phyloP scores from a whole-genome alignment of 371 early-diverging fungal genomes.

The Mortierella sp. region DNA sequence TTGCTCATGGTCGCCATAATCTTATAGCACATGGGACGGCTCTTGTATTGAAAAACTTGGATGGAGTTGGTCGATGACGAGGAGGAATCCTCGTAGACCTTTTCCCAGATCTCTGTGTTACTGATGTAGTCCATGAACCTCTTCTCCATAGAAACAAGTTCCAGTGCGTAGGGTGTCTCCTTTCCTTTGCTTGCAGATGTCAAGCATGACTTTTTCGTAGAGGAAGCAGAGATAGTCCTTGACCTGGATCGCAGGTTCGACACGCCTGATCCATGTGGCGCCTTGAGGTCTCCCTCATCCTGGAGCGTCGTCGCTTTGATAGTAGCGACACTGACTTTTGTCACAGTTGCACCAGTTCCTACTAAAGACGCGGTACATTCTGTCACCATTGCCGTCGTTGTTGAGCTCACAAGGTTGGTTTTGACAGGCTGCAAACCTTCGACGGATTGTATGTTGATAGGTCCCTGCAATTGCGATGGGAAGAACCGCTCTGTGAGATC shows the following conservation, averaged over 20 bases:
- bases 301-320: constrained; percentile 10
- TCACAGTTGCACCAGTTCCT: constrained; percentile 3
- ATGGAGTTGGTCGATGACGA: constrained; percentile 45
- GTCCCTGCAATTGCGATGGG: constrained; percentile 3
- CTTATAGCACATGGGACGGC: constrained; percentile 61
- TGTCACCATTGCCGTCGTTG: background rate
- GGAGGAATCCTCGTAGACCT: constrained; percentile 43
- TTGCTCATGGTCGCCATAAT: constrained; percentile 55
- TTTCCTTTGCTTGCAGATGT: background rate
- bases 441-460: constrained; percentile 12
- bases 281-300: constrained; percentile 4
- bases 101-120: constrained; percentile 52
- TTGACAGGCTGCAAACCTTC: constrained; percentile 22
- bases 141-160: constrained; percentile 38
- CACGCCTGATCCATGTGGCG: background rate
- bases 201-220: background rate
- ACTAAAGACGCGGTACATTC: constrained; percentile 7
- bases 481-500: constrained; percentile 23
- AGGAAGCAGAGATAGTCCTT: background rate
- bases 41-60: constrained; percentile 57
- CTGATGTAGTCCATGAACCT: constrained; percentile 38
- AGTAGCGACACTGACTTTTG: background rate
- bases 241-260: background rate
- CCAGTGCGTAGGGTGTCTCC: constrained; percentile 19
- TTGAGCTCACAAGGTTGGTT: constrained; percentile 11